Percentiles rank a stretch among this genome's conserved stretches.
phyloP scores from a whole-genome alignment of 371 early-diverging fungal genomes.

The Parasitella parasitica region DNA sequence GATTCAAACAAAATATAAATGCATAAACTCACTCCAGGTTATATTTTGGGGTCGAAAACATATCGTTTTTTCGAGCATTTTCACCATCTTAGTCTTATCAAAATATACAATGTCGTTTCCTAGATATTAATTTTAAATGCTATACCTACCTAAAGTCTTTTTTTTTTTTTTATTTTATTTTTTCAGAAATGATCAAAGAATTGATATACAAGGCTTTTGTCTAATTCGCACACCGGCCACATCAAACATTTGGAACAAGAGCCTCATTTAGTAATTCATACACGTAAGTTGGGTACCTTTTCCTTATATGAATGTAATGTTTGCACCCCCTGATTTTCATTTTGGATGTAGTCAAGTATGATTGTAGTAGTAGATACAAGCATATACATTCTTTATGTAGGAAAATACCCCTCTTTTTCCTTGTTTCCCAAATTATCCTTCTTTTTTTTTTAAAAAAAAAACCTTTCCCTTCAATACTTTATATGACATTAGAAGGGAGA shows the following conservation, averaged over 20 bases:
- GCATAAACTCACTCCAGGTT: background rate
- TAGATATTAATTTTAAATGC: too few species aligned
- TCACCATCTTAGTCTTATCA: too few species aligned
- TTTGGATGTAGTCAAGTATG: background rate
- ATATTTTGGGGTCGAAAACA: background rate
- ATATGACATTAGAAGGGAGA: slow-evolving; percentile 1
- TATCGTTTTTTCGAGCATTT: too few species aligned
- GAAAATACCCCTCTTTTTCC: background rate
- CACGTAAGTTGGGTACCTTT: background rate
- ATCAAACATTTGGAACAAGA: too few species aligned
- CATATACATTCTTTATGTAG: background rate
- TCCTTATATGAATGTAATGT: background rate
- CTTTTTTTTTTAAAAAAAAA: too few species aligned
- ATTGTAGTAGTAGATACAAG: background rate
- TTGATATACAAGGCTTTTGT: too few species aligned
- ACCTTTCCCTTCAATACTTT: background rate
- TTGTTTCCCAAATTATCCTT: background rate
- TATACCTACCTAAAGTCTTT: too few species aligned
- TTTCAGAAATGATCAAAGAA: too few species aligned
- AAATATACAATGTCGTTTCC: too few species aligned
- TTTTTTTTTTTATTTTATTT: too few species aligned
- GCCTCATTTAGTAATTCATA: background rate
- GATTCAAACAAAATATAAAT: background rate
- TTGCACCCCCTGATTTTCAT: background rate
- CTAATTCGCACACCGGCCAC: too few species aligned